Conservation (phyloP, 192 early-diverging fungal species). For the Linnemannia hyalina region DNA sequence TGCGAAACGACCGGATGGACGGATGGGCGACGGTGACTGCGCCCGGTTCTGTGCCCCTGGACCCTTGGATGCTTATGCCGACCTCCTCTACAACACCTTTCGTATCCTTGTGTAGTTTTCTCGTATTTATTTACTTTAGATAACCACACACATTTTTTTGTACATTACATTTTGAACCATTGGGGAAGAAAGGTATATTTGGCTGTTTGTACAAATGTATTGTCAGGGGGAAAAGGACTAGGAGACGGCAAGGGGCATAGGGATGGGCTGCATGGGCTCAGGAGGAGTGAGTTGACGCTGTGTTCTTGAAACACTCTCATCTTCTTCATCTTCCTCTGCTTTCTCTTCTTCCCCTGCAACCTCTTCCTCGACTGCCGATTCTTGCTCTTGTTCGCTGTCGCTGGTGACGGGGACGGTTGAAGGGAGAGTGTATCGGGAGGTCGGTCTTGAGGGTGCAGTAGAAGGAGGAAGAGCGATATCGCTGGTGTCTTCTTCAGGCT, state of each 20-base stretch:
- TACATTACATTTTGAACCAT: neutral
- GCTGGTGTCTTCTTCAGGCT: neutral
- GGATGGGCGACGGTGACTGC: slow-evolving; percentile 67
- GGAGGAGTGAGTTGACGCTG: neutral
- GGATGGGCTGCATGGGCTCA: neutral
- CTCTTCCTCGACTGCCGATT: neutral
- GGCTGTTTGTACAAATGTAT: neutral
- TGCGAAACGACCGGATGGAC: slow-evolving; percentile 62
- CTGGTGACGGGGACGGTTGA: neutral
- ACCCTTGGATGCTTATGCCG: slow-evolving; percentile 62
- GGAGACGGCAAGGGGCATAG: slow-evolving; percentile 13
- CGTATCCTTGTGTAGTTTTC: slow-evolving; percentile 4
- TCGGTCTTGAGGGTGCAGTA: neutral
- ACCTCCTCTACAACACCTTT: slow-evolving; percentile 45
- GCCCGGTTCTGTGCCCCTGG: slow-evolving; percentile 69
- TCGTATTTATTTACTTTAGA: too few relatives aligned
- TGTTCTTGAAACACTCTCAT: neutral
- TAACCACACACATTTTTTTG: neutral
- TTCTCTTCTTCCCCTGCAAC: neutral
- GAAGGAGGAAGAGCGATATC: neutral
- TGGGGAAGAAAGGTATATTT: neutral
- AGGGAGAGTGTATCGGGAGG: neutral
- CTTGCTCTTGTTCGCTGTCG: neutral
- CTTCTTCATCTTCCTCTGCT: neutral
- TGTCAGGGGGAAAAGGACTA: slow-evolving; percentile 1